A percentile compares a stretch with the other conserved stretches of the same genome.
These are phyloP conservation scores for Zoysia matrella DNA, from an alignment of 202 grass and related monocot species.

Conservation along the genomic window DNA sequence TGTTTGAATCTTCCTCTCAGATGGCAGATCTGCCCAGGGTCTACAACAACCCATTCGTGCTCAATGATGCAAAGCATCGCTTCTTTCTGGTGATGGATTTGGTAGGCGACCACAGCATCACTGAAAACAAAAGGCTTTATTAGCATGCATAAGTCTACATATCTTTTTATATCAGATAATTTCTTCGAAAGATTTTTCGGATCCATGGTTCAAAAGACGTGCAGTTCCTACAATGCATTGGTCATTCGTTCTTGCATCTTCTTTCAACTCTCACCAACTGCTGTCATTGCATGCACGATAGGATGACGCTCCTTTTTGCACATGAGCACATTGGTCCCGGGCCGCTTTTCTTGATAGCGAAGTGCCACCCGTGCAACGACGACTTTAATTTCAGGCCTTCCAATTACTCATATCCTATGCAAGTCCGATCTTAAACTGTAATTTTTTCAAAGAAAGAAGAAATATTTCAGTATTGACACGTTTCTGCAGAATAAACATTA, in stretches of 20 bases:
- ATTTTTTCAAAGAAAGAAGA: too few relatives aligned
- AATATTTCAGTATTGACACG: neutral
- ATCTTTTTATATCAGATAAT: conserved; percentile 12
- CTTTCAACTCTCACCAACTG: conserved; percentile 31
- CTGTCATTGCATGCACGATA: neutral
- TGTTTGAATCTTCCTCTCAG: too few relatives aligned
- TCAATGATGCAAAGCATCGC: conserved; percentile 7
- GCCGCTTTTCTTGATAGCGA: conserved; percentile 18
- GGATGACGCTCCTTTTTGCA: neutral
- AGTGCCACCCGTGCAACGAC: conserved; percentile 27
- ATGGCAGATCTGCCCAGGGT: neutral
- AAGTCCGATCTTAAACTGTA: too few relatives aligned
- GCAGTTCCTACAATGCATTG: neutral
- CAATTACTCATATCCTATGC: neutral
- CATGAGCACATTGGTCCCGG: conserved; percentile 1
- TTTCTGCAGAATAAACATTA: neutral
- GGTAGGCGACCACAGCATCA: conserved; percentile 22
- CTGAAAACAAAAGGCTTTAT: conserved; percentile 14
- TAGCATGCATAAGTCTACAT: neutral
- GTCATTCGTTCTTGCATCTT: neutral
- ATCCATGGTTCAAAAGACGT: neutral
- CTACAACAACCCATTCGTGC: conserved; percentile 20
- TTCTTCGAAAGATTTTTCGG: conserved; percentile 4
- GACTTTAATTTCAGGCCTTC: conserved; percentile 22
- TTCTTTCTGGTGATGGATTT: conserved; percentile 15